Evolutionary conservation across 2,329 filamentous ascomycete species (phyloP), one percentile per base, ranked within the genome.

Genomic region (Epichloe glyceriae): DNA sequence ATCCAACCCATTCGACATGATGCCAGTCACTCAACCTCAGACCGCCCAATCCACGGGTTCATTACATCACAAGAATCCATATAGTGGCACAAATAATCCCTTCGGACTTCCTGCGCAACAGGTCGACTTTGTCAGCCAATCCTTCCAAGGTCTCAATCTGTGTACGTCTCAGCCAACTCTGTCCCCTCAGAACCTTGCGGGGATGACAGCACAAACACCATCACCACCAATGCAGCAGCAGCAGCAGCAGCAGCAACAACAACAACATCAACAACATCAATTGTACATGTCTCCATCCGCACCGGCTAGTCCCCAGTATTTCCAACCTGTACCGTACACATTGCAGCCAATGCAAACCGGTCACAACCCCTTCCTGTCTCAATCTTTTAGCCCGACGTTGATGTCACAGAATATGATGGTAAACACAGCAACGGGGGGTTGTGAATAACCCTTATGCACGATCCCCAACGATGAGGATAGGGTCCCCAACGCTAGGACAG

Each of bases 81-180:
- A 79, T 54, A 53, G 56, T 14, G 73, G 70, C 54, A 71, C 77
- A 12, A 82, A 79, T 53, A 91, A 91, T 60, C 86, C 86, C 5
- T 91, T 90, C 58, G 76, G 83, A 8, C 63, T 69, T 47, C 72
- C 74, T 2, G 60, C 65, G 15, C 70, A 67, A 56, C 56, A 69
- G 46, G 56, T 58, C 8, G 67, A 69, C 45, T 52, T 59, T 11
- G 66, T 89, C 17, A 80, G 82, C 55, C 79, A 85, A 58, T 80
- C 85, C 1, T 86, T 95, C 60, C 83, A 90, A 61, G 81, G 79
- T 55, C 75, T 95, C 66, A 82, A 86, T 38, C 70, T 95, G 2
- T 80, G 79, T 22, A 65, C 65, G 47, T 54, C 69, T 40, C 80
- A 81, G 57, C 79, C 53, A 33, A 50, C 79, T 38, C 71, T 89